Percentiles rank a stretch among this genome's conserved stretches.
phyloP scores from a whole-genome alignment of 1,284 basidiomycete species.

The Vanrija sp. region DNA sequence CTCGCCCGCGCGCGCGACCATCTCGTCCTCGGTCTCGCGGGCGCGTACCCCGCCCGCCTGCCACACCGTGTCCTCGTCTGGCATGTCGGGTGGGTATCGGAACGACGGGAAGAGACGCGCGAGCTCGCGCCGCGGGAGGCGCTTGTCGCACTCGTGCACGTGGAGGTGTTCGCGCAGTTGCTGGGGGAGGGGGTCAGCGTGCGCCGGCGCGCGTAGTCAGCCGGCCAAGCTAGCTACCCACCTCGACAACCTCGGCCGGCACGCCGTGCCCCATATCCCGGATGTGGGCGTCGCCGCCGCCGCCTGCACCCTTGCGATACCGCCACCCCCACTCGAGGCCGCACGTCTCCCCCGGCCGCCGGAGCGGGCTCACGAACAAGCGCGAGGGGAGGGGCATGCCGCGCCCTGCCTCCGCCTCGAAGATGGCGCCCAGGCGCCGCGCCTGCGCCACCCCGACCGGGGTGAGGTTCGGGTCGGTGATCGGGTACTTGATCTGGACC shows the following conservation, averaged over 20 bases:
- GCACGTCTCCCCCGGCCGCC: constrained; percentile 30
- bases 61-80: constrained; percentile 30
- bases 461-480: constrained; percentile 29
- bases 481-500: constrained; percentile 20
- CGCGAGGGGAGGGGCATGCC: constrained; percentile 34
- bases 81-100: constrained; percentile 17
- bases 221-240: constrained; percentile 15
- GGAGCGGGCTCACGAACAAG: constrained; percentile 32
- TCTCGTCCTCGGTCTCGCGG: constrained; percentile 34
- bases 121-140: constrained; percentile 14
- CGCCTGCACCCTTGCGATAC: constrained; percentile 8
- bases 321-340: constrained; percentile 34
- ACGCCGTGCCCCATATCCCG: constrained; percentile 17
- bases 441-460: constrained; percentile 25
- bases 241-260: constrained; percentile 27
- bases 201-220: no score
- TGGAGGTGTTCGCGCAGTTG: constrained; percentile 37
- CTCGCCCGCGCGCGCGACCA: constrained; percentile 21
- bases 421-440: constrained; percentile 11
- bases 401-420: constrained; percentile 16
- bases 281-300: background rate
- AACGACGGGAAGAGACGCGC: constrained; percentile 25
- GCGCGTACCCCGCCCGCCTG: constrained; percentile 15
- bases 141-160: constrained; percentile 31
- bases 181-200: constrained; percentile 7